Evolutionary conservation across 495 filamentous ascomycete species (phyloP), one percentile per base, ranked within the genome.

Genomic region (Aspergillus olivimuriae): DNA sequence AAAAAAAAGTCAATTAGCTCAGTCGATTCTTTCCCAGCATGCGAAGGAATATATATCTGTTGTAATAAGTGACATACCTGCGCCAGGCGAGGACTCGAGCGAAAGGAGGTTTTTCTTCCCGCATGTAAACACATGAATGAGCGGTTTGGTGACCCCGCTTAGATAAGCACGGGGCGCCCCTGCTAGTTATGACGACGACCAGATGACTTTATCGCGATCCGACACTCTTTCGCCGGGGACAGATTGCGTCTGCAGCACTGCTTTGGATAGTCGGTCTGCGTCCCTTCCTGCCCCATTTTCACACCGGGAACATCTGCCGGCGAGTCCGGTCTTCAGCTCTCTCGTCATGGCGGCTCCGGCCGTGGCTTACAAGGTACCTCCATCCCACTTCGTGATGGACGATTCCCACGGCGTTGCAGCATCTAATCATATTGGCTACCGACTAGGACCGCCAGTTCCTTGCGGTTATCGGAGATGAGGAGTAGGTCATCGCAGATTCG

Each of bases 391-490:
- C 18, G 17, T 5, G 1, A 2, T 16, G 15, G 7, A 21, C 41
- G 32, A 30, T 28, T 5, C 24, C 6, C 24, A 28, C 5, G 24
- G 24, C 24, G 5, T 5, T 28, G n/a, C 40, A 16, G 26, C 3
- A 7, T 4, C 35, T 9, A 26, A 51, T 34, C 15, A 19, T 21
- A 19, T 9, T 23, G 24, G 3, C n/a, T 33, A 40, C 34, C 41
- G 31, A 47, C 39, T 41, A 95, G 70, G 87, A 96, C 67, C 79
- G 94, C 51, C 84, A 97, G 63, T 95, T 99, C 69, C 78, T 97
- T 39, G 94, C 92, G 37, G 90, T 97, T 21, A 97, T 99, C 55
- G 91, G 90, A 26, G 94, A 99, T 67, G 92, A 97, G 82, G 70
- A 74, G 92, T 94, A 61, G 24, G 24, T 20, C 39, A 17, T 4